Percentiles rank a stretch among this genome's conserved stretches.
These are phyloP conservation scores for Diplocarpon rosae DNA, from an alignment of 2,329 filamentous ascomycete species.

Conservation along the genomic window DNA sequence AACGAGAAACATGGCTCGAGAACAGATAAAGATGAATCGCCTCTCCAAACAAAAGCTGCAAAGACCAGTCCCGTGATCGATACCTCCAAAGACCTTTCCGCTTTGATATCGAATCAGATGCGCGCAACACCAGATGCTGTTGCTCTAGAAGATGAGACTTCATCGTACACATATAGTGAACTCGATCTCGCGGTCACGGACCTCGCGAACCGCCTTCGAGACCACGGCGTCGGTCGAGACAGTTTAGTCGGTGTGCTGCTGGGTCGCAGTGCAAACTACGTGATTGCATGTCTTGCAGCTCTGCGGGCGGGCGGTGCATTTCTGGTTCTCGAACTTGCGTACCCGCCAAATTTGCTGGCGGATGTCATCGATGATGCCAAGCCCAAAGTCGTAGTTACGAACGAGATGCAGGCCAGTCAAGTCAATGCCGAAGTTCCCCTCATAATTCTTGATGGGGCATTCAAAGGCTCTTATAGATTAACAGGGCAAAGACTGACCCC, in stretches of 20 bases:
- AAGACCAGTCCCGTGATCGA: conserved; percentile 55
- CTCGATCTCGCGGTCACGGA: conserved; percentile 55
- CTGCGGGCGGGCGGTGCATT: conserved; percentile 71
- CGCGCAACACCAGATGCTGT: conserved; percentile 55
- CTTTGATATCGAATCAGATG: conserved; percentile 61
- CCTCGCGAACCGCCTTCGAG: conserved; percentile 53
- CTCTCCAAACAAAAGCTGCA: neutral
- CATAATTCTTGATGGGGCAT: conserved; percentile 48
- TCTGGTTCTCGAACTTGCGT: conserved; percentile 68
- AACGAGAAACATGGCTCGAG: neutral
- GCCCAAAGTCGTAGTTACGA: conserved; percentile 60
- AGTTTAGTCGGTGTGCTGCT: conserved; percentile 65
- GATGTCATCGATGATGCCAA: conserved; percentile 69
- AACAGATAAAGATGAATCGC: too few species aligned
- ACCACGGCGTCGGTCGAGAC: conserved; percentile 61
- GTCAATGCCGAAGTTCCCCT: conserved; percentile 53
- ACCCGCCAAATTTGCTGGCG: conserved; percentile 60
- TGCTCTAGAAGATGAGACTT: conserved; percentile 60
- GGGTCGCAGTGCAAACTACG: conserved; percentile 65
- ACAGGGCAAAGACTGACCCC: conserved; percentile 28
- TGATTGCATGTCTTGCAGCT: conserved; percentile 68
- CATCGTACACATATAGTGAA: conserved; percentile 60
- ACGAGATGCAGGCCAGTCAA: conserved; percentile 50
- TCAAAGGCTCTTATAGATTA: conserved; percentile 16
- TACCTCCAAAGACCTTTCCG: conserved; percentile 58